Percentiles rank a stretch among this genome's conserved stretches.
Evolutionary conservation across 2,329 filamentous ascomycete species (phyloP).

Genomic region (Diaporthe ampelina): DNA sequence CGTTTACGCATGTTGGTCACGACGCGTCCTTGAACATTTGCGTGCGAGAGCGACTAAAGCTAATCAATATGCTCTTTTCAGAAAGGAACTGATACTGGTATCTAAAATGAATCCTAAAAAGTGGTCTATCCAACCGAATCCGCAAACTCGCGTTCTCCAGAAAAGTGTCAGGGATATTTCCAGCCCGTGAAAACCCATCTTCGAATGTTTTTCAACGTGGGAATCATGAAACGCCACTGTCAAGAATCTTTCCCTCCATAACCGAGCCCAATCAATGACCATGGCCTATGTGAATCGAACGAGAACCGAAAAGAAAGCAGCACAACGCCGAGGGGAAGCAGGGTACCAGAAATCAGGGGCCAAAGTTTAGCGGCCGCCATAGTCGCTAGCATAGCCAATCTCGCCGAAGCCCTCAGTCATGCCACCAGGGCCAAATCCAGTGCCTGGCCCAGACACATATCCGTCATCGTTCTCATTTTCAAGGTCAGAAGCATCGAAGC

Average conservation of each 20-base stretch:
- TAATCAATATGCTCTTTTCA: neutral
- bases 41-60: neutral
- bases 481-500: constrained; percentile 82
- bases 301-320: neutral
- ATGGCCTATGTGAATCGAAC: constrained; percentile 18
- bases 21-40: no score
- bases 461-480: constrained; percentile 82
- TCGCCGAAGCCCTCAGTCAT: constrained; percentile 69
- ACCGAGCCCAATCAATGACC: neutral
- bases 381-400: constrained; percentile 68
- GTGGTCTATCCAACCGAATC: constrained; percentile 30
- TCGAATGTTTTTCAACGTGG: constrained; percentile 21
- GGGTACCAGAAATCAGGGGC: neutral
- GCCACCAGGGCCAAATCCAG: constrained; percentile 69
- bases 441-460: constrained; percentile 74
- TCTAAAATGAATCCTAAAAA: constrained; percentile 30
- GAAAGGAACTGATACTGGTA: constrained; percentile 31
- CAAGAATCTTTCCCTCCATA: neutral
- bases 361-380: constrained; percentile 56
- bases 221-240: constrained; percentile 34
- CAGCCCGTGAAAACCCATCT: constrained; percentile 26
- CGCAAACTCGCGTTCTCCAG: constrained; percentile 24
- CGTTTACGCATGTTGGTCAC: neutral
- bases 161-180: constrained; percentile 27
- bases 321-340: neutral